Percentiles rank a stretch among this genome's conserved stretches.
Evolutionary conservation across 495 filamentous ascomycete species (phyloP).

Genomic region (Tuber borchii): DNA sequence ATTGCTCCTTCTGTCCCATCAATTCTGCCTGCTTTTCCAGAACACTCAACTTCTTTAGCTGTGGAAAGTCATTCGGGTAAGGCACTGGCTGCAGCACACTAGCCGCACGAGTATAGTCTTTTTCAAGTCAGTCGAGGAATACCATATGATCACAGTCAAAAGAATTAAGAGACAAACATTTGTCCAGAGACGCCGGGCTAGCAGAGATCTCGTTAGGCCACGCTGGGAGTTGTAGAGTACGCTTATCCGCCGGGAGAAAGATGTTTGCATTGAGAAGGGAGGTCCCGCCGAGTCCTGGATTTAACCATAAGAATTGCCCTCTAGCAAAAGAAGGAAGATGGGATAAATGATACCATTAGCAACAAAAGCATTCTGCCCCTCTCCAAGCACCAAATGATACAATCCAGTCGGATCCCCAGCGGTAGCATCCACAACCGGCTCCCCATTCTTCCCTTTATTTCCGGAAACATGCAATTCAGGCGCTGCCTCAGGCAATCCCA

Average conservation of each 20-base stretch:
- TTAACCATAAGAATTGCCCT: not conserved
- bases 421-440: conserved; percentile 44
- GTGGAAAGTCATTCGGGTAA: conserved; percentile 55
- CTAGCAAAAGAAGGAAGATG: not conserved
- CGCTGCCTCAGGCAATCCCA: conserved; percentile 45
- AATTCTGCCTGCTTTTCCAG: conserved; percentile 52
- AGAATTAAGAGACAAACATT: conserved; percentile 47
- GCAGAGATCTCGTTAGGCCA: conserved; percentile 58
- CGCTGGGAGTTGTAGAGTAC: conserved; percentile 49
- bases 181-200: conserved; percentile 45
- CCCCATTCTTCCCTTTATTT: conserved; percentile 41
- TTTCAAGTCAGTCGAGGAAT: conserved; percentile 16
- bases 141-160: not conserved
- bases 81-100: conserved; percentile 54
- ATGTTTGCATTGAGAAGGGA: conserved; percentile 64
- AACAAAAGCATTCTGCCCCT: conserved; percentile 60
- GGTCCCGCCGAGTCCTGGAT: conserved; percentile 55
- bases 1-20: conserved; percentile 51
- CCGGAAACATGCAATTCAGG: conserved; percentile 55
- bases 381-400: conserved; percentile 58
- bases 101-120: conserved; percentile 54
- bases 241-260: conserved; percentile 55
- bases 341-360: conserved; percentile 51
- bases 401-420: conserved; percentile 54
- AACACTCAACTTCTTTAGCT: conserved; percentile 53